Evolutionary conservation across 2,329 filamentous ascomycete genomes (phyloP).

Genomic region (Verticillium albo-atrum): DNA sequence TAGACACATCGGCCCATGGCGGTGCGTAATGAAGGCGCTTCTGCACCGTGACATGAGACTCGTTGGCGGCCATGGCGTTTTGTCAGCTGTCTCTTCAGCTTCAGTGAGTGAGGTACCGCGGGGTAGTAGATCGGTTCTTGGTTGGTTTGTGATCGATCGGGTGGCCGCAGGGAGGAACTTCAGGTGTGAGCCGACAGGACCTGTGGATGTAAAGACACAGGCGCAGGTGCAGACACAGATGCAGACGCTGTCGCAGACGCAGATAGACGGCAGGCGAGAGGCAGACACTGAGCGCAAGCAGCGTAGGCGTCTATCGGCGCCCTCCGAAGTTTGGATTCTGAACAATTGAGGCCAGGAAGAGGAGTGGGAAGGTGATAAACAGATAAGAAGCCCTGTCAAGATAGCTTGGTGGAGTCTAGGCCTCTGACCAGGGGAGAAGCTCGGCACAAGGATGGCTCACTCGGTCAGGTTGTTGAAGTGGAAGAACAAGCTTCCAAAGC

Average conservation of each 20-base stretch:
- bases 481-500: not conserved
- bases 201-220: not conserved
- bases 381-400: not conserved
- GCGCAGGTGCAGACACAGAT: not conserved
- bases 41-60: slow-evolving; percentile 42
- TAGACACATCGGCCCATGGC: slow-evolving; percentile 93
- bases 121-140: not conserved
- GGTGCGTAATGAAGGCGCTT: slow-evolving; percentile 76
- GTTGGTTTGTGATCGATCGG: not conserved
- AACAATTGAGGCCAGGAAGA: not conserved
- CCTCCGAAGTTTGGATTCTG: not conserved
- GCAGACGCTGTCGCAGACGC: not conserved
- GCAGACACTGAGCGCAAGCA: too few relatives aligned
- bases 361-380: not conserved
- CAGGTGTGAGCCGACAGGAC: not conserved
- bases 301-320: not conserved
- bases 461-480: not conserved
- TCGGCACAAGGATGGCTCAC: not conserved
- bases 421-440: not conserved
- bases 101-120: not conserved
- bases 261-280: too few relatives aligned
- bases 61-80: slow-evolving; percentile 15
- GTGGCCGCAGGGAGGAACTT: not conserved
- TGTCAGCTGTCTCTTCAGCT: not conserved
- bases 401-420: not conserved